Base-by-base conservation (phyloP, 2,329 filamentous ascomycete genomes). In the Phaeophleospora eucalypticola region DNA sequence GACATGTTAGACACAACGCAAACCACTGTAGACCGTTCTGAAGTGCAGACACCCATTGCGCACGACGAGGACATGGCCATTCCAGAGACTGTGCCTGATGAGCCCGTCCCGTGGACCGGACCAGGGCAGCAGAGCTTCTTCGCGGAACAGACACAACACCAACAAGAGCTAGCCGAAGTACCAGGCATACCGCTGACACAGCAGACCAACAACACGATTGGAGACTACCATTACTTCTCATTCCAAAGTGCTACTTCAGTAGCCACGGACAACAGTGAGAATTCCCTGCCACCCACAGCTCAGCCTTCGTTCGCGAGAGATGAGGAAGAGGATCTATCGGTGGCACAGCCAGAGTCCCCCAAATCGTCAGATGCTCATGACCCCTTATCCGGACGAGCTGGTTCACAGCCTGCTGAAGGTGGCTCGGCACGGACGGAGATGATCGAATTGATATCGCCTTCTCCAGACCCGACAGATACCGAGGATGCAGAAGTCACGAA, bases 181-280 rank as follows among this genome's bases (percentile, higher is more conserved):
- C 18, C 41, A 19, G n/a, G 19, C 12, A 16, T 27, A 35, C 43
- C 17, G 27, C 12, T 41, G 15, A 41, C 29, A 14, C 45, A 21
- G 17, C 29, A 38, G 20, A 35, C 33, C 3, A 19, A 27, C 4
- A 27, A 10, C 8, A 19, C 16, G 2, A 35, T 46, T 35, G 21
- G 17, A 16, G 49, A 52, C n/a, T 42, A 49, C 29, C 37, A 42
- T 32, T 46, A 49, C 36, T 48, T 51, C 34, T 53, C 51, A 14
- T 50, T 54, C 19, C 48, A 53, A 34, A 42, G 51, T 2, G 36
- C 24, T 4, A 44, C 21, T 3, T 45, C 53, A 17, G 42, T 48
- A 14, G 32, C 29, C 34, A 47, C 45, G 6, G 45, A 47, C 21
- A 47, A 47, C 17, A 43, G 39, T 21, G 43, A 45, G 14, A 6